Base-by-base conservation (phyloP, 2,329 filamentous ascomycete species). In the Aspergillus transmontanensis region DNA sequence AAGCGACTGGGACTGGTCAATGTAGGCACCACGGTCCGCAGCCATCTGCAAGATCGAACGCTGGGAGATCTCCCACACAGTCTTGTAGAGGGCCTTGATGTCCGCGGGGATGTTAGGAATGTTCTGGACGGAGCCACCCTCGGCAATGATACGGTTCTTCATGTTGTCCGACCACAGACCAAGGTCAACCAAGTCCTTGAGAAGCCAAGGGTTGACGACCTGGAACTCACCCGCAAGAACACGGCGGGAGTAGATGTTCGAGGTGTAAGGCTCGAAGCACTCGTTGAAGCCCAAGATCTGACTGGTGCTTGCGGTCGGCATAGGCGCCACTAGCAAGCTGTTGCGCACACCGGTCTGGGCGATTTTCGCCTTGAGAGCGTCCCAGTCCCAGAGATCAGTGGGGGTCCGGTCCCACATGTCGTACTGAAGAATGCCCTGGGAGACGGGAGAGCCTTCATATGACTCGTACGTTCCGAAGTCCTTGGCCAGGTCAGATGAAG, bases 141-240 rank as follows among this genome's bases (percentile, higher is more conserved):
- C 94, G 62, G 95, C 91, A 75, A 99, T 99, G 85, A 99, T 99
- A 73, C 95, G 93, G 86, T 99, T 99, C 90, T 99, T 99, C 95
- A 99, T 99, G 83, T 93, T 93, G 82, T 99, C 94, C 55, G 94
- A 97, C 95, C 95, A 99, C 51, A 99, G 86, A 65, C 95, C 95
- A 84, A 97, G 92, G 76, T 99, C 95, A 71, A 99, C 95, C 34
- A 99, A 89, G 74, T 99, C 95, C 86, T 97, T 97, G 65, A 99
- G 88, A 67, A 99, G 83, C 95, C 95, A 99, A 58, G 95, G 95
- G 85, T 99, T 99, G 79, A 99, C 95, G 60, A 99, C 93, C 83
- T 99, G 95, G 89, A 99, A 99, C 80, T 99, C 95, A 73, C 95
- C 95, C 71, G 95, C 95, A 72, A 99, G 86, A 61, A 99, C 95